Conservation (phyloP, 768 basidiomycete species). For the Tricholoma matsutake region DNA sequence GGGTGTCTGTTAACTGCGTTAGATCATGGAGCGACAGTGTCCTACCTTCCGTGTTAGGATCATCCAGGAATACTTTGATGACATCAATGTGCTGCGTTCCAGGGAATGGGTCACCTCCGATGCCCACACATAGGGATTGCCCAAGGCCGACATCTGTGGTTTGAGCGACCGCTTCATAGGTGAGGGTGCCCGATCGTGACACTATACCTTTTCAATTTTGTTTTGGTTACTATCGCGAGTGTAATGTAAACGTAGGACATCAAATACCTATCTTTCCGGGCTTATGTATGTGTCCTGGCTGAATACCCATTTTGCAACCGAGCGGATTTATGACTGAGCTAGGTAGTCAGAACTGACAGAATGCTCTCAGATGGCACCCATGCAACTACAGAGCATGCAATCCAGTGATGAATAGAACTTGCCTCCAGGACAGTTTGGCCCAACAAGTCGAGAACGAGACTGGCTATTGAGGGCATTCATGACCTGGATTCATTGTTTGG, state of each 20-base stretch:
- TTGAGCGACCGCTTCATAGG: constrained; percentile 98
- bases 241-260: neutral
- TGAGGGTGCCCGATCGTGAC: constrained; percentile 92
- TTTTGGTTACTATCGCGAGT: neutral
- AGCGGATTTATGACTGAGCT: constrained; percentile 82
- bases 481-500: constrained; percentile 47
- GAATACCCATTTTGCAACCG: constrained; percentile 99
- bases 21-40: neutral
- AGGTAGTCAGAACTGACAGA: neutral
- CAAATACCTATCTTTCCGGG: constrained; percentile 89
- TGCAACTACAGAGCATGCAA: neutral
- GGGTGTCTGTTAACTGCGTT: neutral
- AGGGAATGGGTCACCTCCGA: constrained; percentile 97
- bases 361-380: neutral
- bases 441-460: constrained; percentile 92
- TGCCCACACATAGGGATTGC: constrained; percentile 94
- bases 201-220: constrained; percentile 69
- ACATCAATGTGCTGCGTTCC: constrained; percentile 96
- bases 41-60: constrained; percentile 89
- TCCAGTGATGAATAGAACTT: constrained; percentile 8
- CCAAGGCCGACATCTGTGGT: constrained; percentile 95
- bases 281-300: constrained; percentile 95
- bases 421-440: constrained; percentile 95
- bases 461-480: constrained; percentile 93
- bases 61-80: constrained; percentile 93